Conservation (phyloP, 257 asterid species). For the Eustoma russellianum region DNA sequence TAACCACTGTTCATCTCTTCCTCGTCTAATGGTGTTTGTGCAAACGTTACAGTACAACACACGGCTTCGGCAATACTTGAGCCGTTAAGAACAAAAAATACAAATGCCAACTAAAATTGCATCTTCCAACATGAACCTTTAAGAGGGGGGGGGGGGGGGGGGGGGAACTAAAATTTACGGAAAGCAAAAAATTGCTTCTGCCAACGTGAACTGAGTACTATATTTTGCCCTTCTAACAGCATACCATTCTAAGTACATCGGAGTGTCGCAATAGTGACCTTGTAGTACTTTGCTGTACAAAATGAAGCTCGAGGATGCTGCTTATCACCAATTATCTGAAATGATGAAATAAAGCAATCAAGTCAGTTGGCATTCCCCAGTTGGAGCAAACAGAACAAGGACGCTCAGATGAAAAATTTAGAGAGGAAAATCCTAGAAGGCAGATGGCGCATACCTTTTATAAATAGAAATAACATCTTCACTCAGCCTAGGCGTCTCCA, state of each 20-base stretch:
- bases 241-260: background rate
- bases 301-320: conserved; percentile 4
- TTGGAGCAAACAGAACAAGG: background rate
- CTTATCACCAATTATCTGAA: conserved; percentile 31
- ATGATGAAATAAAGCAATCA: conserved; percentile 4
- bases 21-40: no score
- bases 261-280: conserved; percentile 1
- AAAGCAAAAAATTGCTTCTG: background rate
- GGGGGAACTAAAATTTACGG: background rate
- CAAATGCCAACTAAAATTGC: background rate
- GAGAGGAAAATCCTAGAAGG: background rate
- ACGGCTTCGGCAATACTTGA: background rate
- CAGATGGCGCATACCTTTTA: conserved; percentile 33
- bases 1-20: no score
- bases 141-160: no score
- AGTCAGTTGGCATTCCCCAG: background rate
- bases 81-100: background rate
- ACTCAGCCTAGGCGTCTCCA: conserved; percentile 54
- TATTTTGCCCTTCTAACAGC: background rate
- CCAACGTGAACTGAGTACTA: background rate
- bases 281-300: background rate
- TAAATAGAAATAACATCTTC: conserved; percentile 52
- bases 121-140: no score
- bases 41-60: no score
- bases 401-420: background rate